Percentiles rank a stretch among this genome's conserved stretches.
These are phyloP conservation scores for Pseudogymnoascus sp. DNA, from an alignment of 2,329 filamentous ascomycete genomes.

Conservation along the genomic window DNA sequence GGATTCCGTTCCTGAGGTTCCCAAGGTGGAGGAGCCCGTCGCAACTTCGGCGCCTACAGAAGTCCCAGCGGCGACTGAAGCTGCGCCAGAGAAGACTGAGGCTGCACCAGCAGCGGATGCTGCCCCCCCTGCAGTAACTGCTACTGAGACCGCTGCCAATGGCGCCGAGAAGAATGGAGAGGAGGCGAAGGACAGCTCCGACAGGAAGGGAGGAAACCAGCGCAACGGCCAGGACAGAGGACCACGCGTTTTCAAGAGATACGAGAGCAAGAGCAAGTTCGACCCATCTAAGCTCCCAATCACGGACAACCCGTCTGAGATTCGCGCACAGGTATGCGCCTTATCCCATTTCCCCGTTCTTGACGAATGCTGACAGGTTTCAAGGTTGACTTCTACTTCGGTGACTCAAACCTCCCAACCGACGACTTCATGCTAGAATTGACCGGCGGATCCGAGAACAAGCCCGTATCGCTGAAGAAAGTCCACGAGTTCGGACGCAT, in stretches of 20 bases:
- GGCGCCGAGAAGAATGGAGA: conserved; percentile 13
- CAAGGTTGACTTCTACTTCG: conserved; percentile 94
- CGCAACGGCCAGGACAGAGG: conserved; percentile 14
- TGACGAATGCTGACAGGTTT: background rate
- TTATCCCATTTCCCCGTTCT: conserved; percentile 12
- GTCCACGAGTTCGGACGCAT: conserved; percentile 92
- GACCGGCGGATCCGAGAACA: conserved; percentile 73
- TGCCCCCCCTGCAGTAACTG: background rate
- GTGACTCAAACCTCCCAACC: conserved; percentile 78
- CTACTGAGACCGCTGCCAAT: background rate
- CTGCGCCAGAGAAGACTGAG: conserved; percentile 18
- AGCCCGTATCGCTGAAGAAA: conserved; percentile 69
- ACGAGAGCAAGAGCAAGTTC: conserved; percentile 46
- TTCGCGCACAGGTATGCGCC: conserved; percentile 55
- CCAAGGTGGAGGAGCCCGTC: conserved; percentile 1
- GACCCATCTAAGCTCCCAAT: conserved; percentile 50
- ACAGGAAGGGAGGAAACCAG: conserved; percentile 14
- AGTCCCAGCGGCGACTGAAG: conserved; percentile 2
- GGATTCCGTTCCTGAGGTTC: conserved; percentile 2
- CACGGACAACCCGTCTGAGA: conserved; percentile 57
- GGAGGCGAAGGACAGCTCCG: conserved; percentile 17
- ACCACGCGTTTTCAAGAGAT: conserved; percentile 25
- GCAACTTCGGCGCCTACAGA: background rate
- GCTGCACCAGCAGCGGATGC: background rate
- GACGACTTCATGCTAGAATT: conserved; percentile 82